Conservation (phyloP, 495 filamentous ascomycete genomes). For the Hypoxylon lenormandii region DNA sequence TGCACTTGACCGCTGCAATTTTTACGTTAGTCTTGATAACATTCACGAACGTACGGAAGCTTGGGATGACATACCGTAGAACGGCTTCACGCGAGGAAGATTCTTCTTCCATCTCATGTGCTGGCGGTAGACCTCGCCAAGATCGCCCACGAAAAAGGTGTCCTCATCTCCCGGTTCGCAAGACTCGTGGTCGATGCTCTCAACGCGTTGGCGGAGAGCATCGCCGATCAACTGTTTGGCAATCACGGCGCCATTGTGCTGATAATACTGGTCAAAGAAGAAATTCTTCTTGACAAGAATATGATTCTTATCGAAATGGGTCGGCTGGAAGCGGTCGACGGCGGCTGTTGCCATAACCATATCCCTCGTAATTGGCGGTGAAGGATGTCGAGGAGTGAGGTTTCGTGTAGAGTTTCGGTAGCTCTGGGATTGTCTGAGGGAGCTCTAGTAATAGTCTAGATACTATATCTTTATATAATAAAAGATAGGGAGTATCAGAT, state of each 20-base stretch:
- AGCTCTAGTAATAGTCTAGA: constrained; percentile 24
- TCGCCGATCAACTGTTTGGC: constrained; percentile 76
- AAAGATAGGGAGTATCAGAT: constrained; percentile 38
- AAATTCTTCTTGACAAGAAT: constrained; percentile 60
- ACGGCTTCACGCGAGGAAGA: constrained; percentile 90
- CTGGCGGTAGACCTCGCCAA: constrained; percentile 98
- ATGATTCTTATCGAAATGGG: constrained; percentile 60
- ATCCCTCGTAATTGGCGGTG: constrained; percentile 53
- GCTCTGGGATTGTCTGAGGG: constrained; percentile 26
- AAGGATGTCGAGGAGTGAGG: constrained; percentile 27
- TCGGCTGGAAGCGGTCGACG: constrained; percentile 59
- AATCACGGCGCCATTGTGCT: constrained; percentile 53
- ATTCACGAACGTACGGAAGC: not conserved
- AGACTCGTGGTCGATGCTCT: constrained; percentile 81
- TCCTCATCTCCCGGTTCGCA: constrained; percentile 94
- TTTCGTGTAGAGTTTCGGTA: constrained; percentile 26
- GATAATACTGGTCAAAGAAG: constrained; percentile 51
- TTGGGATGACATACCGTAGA: constrained; percentile 77
- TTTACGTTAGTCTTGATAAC: constrained; percentile 46
- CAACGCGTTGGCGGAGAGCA: constrained; percentile 82
- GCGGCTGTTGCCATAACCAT: constrained; percentile 68
- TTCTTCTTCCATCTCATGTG: constrained; percentile 98
- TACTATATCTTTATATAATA: constrained; percentile 31
- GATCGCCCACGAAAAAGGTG: constrained; percentile 96
- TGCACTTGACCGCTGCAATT: constrained; percentile 90